A percentile compares a stretch with the other conserved stretches of the same genome.
Evolutionary conservation across 202 grass and related monocot genomes (phyloP).

Genomic region (Panicum virgatum): DNA sequence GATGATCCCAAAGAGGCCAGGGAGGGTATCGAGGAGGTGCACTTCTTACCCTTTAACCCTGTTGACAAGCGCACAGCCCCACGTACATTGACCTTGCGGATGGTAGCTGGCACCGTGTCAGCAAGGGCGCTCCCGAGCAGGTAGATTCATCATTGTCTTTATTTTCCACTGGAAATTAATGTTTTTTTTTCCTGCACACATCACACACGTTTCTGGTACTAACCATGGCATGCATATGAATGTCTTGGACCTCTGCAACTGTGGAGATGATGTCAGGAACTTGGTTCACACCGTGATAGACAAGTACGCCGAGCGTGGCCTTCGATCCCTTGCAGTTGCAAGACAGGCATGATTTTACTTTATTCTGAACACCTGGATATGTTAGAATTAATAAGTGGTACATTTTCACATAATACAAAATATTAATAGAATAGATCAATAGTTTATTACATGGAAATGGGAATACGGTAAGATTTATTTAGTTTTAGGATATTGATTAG

Average conservation of each 20-base stretch:
- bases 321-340: conserved; percentile 66
- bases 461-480: no score
- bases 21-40: conserved; percentile 60
- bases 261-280: conserved; percentile 44
- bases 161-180: not conserved
- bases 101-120: conserved; percentile 62
- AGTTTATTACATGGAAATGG: no score
- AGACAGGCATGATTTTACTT: conserved; percentile 48
- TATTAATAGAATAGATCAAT: no score
- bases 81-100: conserved; percentile 51
- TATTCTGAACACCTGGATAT: not conserved
- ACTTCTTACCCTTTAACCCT: conserved; percentile 76
- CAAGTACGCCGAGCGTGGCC: no score
- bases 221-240: not conserved
- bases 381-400: no score
- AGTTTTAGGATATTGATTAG: no score
- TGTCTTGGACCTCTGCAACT: conserved; percentile 60
- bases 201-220: not conserved
- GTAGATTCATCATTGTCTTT: not conserved
- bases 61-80: conserved; percentile 75
- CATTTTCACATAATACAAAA: no score
- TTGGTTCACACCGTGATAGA: no score
- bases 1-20: conserved; percentile 63
- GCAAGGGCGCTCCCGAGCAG: conserved; percentile 75
- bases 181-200: not conserved